Percentiles rank a stretch among this genome's conserved stretches.
These are phyloP conservation scores for Solanum sejunctum DNA, from an alignment of 257 asterid genomes.

Conservation along the genomic window DNA sequence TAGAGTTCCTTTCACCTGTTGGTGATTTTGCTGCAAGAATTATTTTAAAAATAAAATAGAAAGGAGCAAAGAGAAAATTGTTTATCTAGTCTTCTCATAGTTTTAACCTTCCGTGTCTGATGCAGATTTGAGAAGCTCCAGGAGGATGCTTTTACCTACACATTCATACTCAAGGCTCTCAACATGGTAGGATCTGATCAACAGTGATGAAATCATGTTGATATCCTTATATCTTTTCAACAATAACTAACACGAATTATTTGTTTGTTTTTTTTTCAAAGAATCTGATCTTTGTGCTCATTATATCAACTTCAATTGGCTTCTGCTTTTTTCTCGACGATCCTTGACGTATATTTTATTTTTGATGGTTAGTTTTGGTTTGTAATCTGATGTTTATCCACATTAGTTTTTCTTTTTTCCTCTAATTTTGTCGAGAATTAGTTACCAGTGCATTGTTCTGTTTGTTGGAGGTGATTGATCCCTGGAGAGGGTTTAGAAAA, in stretches of 20 bases:
- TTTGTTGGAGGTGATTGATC: background rate
- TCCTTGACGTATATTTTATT: background rate
- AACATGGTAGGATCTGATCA: slow-evolving; percentile 18
- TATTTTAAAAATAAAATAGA: background rate
- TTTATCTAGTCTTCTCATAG: background rate
- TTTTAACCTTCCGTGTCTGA: background rate
- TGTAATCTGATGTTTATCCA: background rate
- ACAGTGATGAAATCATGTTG: background rate
- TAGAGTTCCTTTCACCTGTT: background rate
- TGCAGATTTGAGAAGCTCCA: slow-evolving; percentile 83
- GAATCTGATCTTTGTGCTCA: background rate
- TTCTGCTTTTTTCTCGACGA: background rate
- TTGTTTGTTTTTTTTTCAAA: background rate
- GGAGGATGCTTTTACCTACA: slow-evolving; percentile 75
- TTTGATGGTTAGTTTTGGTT: background rate
- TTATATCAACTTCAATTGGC: background rate
- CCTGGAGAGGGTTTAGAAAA: background rate
- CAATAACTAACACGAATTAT: background rate
- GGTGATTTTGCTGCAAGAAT: background rate
- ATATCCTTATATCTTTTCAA: background rate
- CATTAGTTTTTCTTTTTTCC: background rate
- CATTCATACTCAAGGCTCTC: slow-evolving; percentile 68
- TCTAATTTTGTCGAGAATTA: background rate
- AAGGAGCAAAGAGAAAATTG: background rate
- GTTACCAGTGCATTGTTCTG: background rate